These are phyloP conservation scores for Alisma plantagoaquatica DNA, from an alignment of 106 monocot species.

Conservation along the genomic window DNA sequence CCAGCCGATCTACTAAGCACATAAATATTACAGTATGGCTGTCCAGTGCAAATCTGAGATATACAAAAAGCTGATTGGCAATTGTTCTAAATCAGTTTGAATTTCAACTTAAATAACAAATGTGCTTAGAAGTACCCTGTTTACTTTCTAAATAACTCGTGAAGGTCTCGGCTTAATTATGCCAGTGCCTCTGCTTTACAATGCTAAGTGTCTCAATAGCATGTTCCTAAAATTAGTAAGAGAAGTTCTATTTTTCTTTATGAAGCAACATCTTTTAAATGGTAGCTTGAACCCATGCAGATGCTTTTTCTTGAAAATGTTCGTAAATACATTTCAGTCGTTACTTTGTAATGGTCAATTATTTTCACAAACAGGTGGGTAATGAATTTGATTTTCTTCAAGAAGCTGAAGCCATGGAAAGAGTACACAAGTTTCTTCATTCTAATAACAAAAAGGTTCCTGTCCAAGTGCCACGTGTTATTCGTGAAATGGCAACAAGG, in stretches of 20 bases:
- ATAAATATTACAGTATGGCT: too few species aligned
- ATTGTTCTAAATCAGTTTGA: constrained; percentile 3
- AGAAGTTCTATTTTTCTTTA: not conserved
- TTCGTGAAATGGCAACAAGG: constrained; percentile 72
- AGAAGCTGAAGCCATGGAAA: constrained; percentile 89
- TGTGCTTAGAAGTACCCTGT: too few species aligned
- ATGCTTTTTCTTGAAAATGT: not conserved
- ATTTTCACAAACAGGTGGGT: too few species aligned
- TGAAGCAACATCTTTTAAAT: not conserved
- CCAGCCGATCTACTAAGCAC: too few species aligned
- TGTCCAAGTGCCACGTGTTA: constrained; percentile 67
- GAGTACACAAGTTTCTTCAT: constrained; percentile 43
- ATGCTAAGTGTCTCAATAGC: too few species aligned
- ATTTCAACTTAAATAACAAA: too few species aligned
- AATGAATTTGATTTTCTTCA: constrained; percentile 93
- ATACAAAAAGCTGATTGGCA: not conserved
- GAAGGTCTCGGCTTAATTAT: too few species aligned
- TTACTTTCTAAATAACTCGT: too few species aligned
- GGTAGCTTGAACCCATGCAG: not conserved
- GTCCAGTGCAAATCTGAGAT: not conserved
- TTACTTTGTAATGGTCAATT: too few species aligned
- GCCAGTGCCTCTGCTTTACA: too few species aligned
- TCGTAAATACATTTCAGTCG: constrained; percentile 3
- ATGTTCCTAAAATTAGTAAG: not conserved
- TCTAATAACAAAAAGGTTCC: constrained; percentile 63